Conservation (phyloP, 352 stramenopile genomes). For the Phytopythium sindhum region DNA sequence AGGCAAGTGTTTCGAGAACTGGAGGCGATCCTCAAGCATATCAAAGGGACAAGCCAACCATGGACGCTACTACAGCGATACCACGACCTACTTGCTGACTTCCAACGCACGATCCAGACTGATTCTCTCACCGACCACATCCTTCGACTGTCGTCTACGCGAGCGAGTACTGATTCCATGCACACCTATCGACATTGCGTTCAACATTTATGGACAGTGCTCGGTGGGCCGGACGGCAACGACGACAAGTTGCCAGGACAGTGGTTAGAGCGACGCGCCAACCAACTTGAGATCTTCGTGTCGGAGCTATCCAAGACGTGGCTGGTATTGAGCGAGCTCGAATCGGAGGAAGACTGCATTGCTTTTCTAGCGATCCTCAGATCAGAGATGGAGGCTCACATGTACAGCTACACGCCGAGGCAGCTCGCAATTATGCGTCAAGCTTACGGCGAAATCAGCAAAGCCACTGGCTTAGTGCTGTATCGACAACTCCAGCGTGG, state of each 20-base stretch:
- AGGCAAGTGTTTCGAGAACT: background rate
- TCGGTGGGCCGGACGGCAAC: background rate
- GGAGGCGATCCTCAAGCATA: background rate
- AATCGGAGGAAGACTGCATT: background rate
- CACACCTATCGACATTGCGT: background rate
- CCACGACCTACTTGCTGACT: background rate
- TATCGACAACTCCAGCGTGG: background rate
- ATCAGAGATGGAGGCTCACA: background rate
- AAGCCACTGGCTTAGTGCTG: background rate
- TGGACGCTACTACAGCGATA: background rate
- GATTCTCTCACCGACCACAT: background rate
- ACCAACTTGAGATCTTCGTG: background rate
- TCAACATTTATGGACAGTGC: background rate
- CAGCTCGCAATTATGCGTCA: background rate
- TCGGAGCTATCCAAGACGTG: background rate
- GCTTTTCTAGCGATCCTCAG: background rate
- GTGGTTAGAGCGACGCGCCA: background rate
- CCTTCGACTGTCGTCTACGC: slow-evolving; percentile 2
- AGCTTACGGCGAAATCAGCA: background rate
- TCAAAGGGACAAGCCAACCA: background rate
- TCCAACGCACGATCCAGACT: background rate
- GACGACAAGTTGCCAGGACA: background rate
- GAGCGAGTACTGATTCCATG: background rate
- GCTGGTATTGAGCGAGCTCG: background rate
- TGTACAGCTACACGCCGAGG: background rate